phyloP scores from a whole-genome alignment of 805 yeast species.

The Pichia occidentalis region DNA sequence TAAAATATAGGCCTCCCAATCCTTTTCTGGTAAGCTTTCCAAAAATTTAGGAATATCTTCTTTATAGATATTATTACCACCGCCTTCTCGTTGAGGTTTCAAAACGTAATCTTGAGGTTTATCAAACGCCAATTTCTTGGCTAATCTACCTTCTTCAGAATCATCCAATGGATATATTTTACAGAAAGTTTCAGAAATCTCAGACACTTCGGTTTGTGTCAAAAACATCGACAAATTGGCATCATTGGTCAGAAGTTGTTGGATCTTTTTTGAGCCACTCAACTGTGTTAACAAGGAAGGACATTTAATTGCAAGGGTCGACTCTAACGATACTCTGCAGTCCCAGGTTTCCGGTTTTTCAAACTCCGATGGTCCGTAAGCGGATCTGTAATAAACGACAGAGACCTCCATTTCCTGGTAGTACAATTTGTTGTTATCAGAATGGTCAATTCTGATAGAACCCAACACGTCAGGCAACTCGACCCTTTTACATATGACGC shows the following conservation, averaged over 20 bases:
- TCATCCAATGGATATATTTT: slow-evolving; percentile 81
- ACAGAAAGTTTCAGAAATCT: slow-evolving; percentile 60
- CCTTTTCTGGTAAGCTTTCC: slow-evolving; percentile 47
- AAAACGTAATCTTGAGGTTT: slow-evolving; percentile 69
- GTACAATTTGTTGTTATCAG: slow-evolving; percentile 43
- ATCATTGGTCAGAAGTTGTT: slow-evolving; percentile 71
- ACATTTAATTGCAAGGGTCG: slow-evolving; percentile 77
- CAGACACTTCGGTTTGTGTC: not conserved
- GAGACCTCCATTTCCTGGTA: slow-evolving; percentile 66
- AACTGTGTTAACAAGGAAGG: slow-evolving; percentile 87
- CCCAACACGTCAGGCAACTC: slow-evolving; percentile 53
- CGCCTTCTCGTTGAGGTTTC: slow-evolving; percentile 98
- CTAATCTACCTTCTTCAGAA: slow-evolving; percentile 52
- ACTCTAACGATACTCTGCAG: slow-evolving; percentile 66
- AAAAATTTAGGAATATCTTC: slow-evolving; percentile 76
- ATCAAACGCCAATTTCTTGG: slow-evolving; percentile 60
- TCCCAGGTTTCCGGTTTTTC: slow-evolving; percentile 64
- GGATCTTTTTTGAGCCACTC: slow-evolving; percentile 90
- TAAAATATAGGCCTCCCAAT: slow-evolving; percentile 86
- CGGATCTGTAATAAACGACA: slow-evolving; percentile 85
- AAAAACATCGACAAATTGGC: slow-evolving; percentile 41
- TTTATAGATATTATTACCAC: slow-evolving; percentile 91
- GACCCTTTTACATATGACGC: slow-evolving; percentile 57
- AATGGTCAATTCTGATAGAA: slow-evolving; percentile 36
- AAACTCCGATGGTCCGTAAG: slow-evolving; percentile 82